phyloP scores from a whole-genome alignment of 805 yeast species.

The Hagleromyces aurorensis region DNA sequence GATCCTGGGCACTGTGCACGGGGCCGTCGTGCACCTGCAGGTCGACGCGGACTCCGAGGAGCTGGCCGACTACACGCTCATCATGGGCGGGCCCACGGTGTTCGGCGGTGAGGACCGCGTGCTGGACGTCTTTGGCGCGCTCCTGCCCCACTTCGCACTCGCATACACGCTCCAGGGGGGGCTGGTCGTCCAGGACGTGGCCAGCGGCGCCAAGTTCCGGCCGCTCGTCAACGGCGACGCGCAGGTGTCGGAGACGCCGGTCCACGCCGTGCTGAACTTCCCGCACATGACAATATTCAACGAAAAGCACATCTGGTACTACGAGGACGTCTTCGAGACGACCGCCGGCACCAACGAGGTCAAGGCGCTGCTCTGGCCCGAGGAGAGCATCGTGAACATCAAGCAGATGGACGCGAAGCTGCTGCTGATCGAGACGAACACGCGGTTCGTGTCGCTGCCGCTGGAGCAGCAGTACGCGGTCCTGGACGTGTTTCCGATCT shows the following conservation, averaged over 20 bases:
- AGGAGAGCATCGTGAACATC: slow-evolving; percentile 6
- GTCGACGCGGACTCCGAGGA: background rate
- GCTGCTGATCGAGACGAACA: slow-evolving; percentile 4
- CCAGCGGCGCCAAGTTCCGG: background rate
- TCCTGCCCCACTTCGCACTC: slow-evolving; percentile 4
- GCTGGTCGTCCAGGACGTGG: slow-evolving; percentile 4
- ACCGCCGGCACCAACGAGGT: background rate
- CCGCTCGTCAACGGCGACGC: slow-evolving; percentile 1
- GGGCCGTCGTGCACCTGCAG: slow-evolving; percentile 2
- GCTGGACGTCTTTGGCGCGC: slow-evolving; percentile 4
- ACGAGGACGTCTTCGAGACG: slow-evolving; percentile 4
- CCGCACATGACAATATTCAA: slow-evolving; percentile 6
- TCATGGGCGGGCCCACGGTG: slow-evolving; percentile 3
- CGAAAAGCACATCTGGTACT: slow-evolving; percentile 4
- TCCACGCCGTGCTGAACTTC: slow-evolving; percentile 5
- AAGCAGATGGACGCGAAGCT: slow-evolving; percentile 1
- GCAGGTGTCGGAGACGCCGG: slow-evolving; percentile 1
- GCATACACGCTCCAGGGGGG: slow-evolving; percentile 5
- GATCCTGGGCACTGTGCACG: slow-evolving; percentile 3
- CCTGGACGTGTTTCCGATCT: slow-evolving; percentile 5
- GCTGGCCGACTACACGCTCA: background rate
- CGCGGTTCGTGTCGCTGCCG: slow-evolving; percentile 4
- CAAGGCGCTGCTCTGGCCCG: slow-evolving; percentile 3
- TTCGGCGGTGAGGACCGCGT: slow-evolving; percentile 3
- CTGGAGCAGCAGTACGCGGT: slow-evolving; percentile 3